These are phyloP conservation scores for Orychophragmus violaceus DNA, from an alignment of 345 rosid genomes.

Conservation along the genomic window DNA sequence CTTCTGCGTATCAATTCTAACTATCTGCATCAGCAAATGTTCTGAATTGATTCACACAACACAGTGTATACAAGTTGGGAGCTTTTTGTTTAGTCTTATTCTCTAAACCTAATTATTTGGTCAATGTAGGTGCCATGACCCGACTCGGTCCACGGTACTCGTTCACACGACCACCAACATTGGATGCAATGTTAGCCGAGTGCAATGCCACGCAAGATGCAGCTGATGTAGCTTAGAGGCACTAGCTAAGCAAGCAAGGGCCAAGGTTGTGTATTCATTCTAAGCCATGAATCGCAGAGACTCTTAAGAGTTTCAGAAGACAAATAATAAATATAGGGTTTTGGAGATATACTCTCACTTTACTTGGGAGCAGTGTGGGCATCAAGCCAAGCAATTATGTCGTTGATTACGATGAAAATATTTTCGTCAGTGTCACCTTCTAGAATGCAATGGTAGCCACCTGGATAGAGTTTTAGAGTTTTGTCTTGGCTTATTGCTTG, in stretches of 20 bases:
- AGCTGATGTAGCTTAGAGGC: not conserved
- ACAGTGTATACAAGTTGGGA: not conserved
- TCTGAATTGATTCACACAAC: not conserved
- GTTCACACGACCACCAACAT: too few species aligned
- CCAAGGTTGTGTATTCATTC: not conserved
- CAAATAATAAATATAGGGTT: not conserved
- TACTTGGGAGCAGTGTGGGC: slow-evolving; percentile 30
- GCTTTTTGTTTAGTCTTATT: not conserved
- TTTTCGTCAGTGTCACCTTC: slow-evolving; percentile 87
- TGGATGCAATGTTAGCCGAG: too few species aligned
- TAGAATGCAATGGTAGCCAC: slow-evolving; percentile 80
- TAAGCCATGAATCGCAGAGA: not conserved
- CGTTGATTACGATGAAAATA: slow-evolving; percentile 49
- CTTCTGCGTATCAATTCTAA: too few species aligned
- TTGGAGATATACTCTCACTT: not conserved
- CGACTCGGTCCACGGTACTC: too few species aligned
- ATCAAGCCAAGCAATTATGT: slow-evolving; percentile 77
- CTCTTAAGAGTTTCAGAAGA: not conserved
- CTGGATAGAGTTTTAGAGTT: slow-evolving; percentile 76
- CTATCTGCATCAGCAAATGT: not conserved
- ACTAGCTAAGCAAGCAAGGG: not conserved
- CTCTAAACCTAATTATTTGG: not conserved
- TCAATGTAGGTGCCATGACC: too few species aligned
- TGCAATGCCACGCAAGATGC: too few species aligned
- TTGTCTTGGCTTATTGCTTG: slow-evolving; percentile 74